These are phyloP conservation scores for Ganoderma multipileum DNA, from an alignment of 1,284 basidiomycete species.

Conservation along the genomic window DNA sequence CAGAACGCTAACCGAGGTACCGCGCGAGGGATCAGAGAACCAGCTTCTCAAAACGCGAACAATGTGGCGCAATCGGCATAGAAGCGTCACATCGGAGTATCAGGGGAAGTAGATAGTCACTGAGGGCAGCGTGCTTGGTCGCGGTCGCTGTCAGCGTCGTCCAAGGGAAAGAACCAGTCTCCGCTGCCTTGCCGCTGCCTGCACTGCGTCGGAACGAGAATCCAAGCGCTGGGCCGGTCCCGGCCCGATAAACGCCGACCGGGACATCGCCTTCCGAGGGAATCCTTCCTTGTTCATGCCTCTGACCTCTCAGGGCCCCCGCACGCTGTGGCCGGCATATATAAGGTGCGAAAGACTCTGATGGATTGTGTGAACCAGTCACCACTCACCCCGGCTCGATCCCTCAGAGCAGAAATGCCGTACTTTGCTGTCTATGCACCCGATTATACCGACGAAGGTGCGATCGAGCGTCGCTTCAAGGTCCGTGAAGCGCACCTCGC, in stretches of 20 bases:
- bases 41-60: neutral
- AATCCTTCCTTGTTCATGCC: neutral
- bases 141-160: neutral
- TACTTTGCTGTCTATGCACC: conserved; percentile 45
- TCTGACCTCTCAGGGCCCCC: neutral
- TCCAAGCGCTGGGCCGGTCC: no score
- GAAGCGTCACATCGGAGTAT: conserved; percentile 14
- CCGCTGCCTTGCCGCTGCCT: no score
- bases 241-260: neutral
- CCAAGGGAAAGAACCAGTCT: neutral
- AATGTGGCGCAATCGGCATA: neutral
- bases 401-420: conserved; percentile 18
- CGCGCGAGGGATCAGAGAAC: neutral
- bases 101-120: conserved; percentile 13
- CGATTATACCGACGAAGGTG: conserved; percentile 42
- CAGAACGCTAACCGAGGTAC: neutral
- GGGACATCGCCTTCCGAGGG: neutral
- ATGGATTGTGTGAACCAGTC: neutral
- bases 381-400: neutral
- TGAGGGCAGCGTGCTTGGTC: conserved; percentile 16
- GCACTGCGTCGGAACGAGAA: no score
- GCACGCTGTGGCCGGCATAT: neutral
- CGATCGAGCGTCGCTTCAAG: conserved; percentile 36
- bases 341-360: neutral
- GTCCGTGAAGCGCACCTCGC: conserved; percentile 41